These are phyloP conservation scores for Bimuria novae-zelandiae DNA, from an alignment of 2,329 filamentous ascomycete species.

Conservation along the genomic window DNA sequence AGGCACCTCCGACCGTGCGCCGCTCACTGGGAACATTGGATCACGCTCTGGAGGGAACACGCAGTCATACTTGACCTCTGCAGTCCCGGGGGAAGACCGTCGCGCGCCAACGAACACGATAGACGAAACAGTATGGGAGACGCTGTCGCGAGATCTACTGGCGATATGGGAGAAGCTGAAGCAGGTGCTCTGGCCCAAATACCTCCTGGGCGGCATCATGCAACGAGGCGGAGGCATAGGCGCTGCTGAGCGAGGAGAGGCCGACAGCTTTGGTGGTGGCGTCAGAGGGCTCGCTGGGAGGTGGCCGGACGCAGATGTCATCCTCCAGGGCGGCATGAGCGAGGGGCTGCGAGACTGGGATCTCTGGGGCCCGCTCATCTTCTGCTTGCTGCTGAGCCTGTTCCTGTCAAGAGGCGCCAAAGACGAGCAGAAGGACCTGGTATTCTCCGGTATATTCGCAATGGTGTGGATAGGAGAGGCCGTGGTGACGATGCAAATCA, in stretches of 20 bases:
- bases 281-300: constrained; percentile 62
- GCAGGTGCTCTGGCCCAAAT: constrained; percentile 94
- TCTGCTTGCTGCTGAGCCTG: constrained; percentile 86
- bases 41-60: constrained; percentile 62
- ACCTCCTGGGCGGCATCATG: constrained; percentile 75
- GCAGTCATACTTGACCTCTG: constrained; percentile 82
- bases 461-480: constrained; percentile 97
- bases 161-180: constrained; percentile 98
- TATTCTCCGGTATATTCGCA: constrained; percentile 96
- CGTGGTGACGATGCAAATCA: constrained; percentile 97
- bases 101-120: constrained; percentile 89
- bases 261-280: constrained; percentile 48
- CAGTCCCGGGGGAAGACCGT: constrained; percentile 91
- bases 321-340: constrained; percentile 75
- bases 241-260: constrained; percentile 62
- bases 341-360: constrained; percentile 95
- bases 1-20: constrained; percentile 71
- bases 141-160: constrained; percentile 85
- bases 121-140: constrained; percentile 96
- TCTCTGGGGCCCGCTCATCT: constrained; percentile 94
- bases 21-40: constrained; percentile 83
- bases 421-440: constrained; percentile 78
- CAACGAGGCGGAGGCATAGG: constrained; percentile 61
- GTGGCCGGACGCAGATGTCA: constrained; percentile 70
- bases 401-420: constrained; percentile 83